Evolutionary conservation across 1,139 yeast genomes (phyloP).

Genomic region (Pneumocystis canis): DNA sequence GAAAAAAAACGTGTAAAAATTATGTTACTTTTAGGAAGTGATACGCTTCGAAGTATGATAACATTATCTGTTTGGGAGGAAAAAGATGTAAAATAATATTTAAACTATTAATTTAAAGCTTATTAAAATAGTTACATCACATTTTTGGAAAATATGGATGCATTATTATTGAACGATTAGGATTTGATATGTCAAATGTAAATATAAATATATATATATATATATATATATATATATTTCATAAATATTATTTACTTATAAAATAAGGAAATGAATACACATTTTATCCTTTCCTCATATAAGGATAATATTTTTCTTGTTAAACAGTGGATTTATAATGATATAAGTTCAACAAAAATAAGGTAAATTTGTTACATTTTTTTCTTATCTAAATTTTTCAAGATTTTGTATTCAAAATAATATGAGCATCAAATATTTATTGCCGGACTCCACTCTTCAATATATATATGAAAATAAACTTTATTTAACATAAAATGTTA

Average conservation of each 20-base stretch:
- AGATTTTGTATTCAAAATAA: slow-evolving; percentile 70
- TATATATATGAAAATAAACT: slow-evolving; percentile 85
- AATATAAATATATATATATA: too few species aligned
- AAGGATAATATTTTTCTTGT: slow-evolving; percentile 74
- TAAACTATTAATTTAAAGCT: too few species aligned
- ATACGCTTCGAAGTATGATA: slow-evolving; percentile 96
- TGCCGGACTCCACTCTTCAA: slow-evolving; percentile 88
- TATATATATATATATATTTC: slow-evolving; percentile 80
- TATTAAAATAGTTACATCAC: slow-evolving; percentile 39
- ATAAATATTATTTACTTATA: slow-evolving; percentile 62
- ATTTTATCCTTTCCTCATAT: slow-evolving; percentile 5
- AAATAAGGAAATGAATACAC: neutral
- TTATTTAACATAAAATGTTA: slow-evolving; percentile 82
- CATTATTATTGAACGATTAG: slow-evolving; percentile 89
- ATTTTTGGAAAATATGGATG: slow-evolving; percentile 93
- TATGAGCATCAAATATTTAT: slow-evolving; percentile 87
- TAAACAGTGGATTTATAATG: slow-evolving; percentile 89
- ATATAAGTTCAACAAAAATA: slow-evolving; percentile 87
- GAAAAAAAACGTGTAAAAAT: slow-evolving; percentile 54
- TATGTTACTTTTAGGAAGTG: slow-evolving; percentile 96
- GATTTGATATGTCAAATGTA: slow-evolving; percentile 86
- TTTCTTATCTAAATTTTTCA: neutral
- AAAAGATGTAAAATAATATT: slow-evolving; percentile 35
- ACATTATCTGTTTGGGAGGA: slow-evolving; percentile 99
- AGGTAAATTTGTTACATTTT: slow-evolving; percentile 26